Percentiles rank a stretch among this genome's conserved stretches.
phyloP scores from a whole-genome alignment of 495 filamentous ascomycete species.

The Lasiosphaeriaceae sp. region DNA sequence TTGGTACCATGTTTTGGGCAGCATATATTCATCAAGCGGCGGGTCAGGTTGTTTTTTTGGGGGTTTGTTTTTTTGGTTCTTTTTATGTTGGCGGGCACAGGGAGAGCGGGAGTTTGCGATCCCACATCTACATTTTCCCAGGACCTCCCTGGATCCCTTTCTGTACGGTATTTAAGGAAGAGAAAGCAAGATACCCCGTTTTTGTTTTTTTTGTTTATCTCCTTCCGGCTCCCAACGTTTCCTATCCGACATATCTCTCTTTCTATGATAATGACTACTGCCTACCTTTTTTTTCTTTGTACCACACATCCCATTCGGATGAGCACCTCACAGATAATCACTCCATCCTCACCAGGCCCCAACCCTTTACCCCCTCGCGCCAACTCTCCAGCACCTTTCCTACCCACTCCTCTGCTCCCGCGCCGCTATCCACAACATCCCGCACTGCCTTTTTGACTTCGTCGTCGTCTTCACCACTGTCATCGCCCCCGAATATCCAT shows the following conservation, averaged over 20 bases:
- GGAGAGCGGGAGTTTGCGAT: too few species aligned
- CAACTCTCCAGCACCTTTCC: slow-evolving; percentile 40
- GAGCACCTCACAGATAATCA: slow-evolving; percentile 7
- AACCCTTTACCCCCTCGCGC: slow-evolving; percentile 40
- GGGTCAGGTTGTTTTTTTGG: too few species aligned
- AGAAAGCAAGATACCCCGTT: background rate
- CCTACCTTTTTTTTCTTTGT: too few species aligned
- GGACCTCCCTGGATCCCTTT: too few species aligned
- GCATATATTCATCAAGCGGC: background rate
- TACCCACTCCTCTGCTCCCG: slow-evolving; percentile 37
- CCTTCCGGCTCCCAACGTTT: too few species aligned
- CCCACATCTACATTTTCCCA: too few species aligned
- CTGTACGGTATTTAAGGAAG: background rate
- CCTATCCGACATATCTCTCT: too few species aligned
- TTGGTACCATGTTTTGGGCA: background rate
- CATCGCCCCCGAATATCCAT: slow-evolving; percentile 16
- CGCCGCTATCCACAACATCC: slow-evolving; percentile 23
- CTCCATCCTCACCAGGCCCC: slow-evolving; percentile 31
- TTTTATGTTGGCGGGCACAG: too few species aligned
- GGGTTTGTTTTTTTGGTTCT: too few species aligned
- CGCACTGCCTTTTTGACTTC: slow-evolving; percentile 19
- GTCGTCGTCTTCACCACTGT: slow-evolving; percentile 17
- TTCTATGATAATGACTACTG: background rate
- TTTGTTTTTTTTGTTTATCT: background rate
- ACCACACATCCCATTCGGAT: too few species aligned